A percentile compares a stretch with the other conserved stretches of the same genome.
Evolutionary conservation across 352 stramenopile species (phyloP).

Genomic region (Phytophthora citricola): DNA sequence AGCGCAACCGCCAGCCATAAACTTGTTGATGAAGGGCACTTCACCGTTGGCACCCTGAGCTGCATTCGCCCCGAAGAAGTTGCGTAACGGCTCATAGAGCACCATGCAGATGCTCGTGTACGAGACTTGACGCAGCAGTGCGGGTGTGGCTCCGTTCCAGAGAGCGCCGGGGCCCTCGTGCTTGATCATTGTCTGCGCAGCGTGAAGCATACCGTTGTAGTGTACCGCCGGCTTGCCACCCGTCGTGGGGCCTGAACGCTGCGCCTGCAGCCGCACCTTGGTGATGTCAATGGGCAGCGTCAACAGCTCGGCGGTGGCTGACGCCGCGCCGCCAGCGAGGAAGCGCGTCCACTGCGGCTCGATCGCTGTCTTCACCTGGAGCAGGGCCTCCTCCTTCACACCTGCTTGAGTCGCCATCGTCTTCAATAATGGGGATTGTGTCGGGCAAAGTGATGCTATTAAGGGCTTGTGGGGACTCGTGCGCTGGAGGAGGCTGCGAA

Average conservation of each 20-base stretch:
- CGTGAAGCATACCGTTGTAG: conserved; percentile 84
- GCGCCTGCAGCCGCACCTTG: conserved; percentile 85
- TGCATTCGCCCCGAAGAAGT: conserved; percentile 69
- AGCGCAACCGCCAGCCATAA: conserved; percentile 78
- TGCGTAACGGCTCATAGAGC: conserved; percentile 84
- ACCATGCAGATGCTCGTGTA: conserved; percentile 91
- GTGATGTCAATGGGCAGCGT: conserved; percentile 89
- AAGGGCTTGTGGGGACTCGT: background rate
- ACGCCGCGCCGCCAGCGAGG: conserved; percentile 68
- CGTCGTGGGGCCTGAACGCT: conserved; percentile 45
- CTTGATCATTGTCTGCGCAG: conserved; percentile 66
- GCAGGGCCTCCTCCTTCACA: conserved; percentile 37
- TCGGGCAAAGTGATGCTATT: background rate
- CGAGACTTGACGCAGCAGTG: conserved; percentile 85
- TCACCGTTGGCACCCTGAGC: conserved; percentile 45
- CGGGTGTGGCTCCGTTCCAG: conserved; percentile 81
- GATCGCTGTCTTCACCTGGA: conserved; percentile 52
- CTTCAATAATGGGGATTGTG: conserved; percentile 1
- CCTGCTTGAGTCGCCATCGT: conserved; percentile 44
- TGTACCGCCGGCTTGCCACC: conserved; percentile 46
- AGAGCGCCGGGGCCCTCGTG: conserved; percentile 69
- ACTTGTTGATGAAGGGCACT: conserved; percentile 80
- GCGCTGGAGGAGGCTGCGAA: conserved; percentile 15
- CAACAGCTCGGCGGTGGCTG: conserved; percentile 75
- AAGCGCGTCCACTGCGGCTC: conserved; percentile 78